Base-by-base conservation (phyloP, 805 yeast species). In the Yamadazyma philogaea region DNA sequence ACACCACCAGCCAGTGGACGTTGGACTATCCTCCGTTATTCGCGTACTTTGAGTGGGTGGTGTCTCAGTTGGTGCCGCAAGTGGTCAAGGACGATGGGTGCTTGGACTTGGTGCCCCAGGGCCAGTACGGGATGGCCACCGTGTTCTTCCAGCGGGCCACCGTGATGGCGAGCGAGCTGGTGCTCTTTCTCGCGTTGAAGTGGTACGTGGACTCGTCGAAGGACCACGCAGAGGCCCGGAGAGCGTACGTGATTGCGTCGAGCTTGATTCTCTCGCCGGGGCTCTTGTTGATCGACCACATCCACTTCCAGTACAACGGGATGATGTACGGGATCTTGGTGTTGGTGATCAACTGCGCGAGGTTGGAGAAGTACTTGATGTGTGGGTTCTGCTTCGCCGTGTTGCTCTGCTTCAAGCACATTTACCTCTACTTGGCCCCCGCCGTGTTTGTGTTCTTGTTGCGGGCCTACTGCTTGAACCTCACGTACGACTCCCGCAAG, bases 21-120 rank as follows among this genome's bases (percentile, higher is more conserved):
- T 67, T 93, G 31, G 99, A 93, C 61, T 93, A 91, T 64, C 99
- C 99, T 8, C 99, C 99, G 0, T 87, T 89, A 55, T 93, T 93
- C 63, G 99, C 99, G 0, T 90, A 88, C 63, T 91, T 93, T 53
- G 99, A 93, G 61, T 88, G 89, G 86, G 16, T 74, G 2, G 59
- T 93, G 37, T 73, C 95, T 0, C 82, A 73, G 39, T 72, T 86
- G 42, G 91, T 85, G 1, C 96, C 96, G 0, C 38, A 52, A 1
- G 21, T 57, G 0, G 95, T 86, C 1, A 66, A 61, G 5, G 60
- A 70, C 0, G 96, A 90, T 61, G 96, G 96, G 0, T 84, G 95
- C 56, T 68, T 90, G 33, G 84, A 77, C 39, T 73, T 90, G 33
- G 80, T 79, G 0, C 75, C 68, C 28, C 72, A 70, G 30, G 95